A percentile compares a stretch with the other conserved stretches of the same genome.
phyloP scores from a whole-genome alignment of 768 basidiomycete genomes.

The Phanerochaete carnosa region DNA sequence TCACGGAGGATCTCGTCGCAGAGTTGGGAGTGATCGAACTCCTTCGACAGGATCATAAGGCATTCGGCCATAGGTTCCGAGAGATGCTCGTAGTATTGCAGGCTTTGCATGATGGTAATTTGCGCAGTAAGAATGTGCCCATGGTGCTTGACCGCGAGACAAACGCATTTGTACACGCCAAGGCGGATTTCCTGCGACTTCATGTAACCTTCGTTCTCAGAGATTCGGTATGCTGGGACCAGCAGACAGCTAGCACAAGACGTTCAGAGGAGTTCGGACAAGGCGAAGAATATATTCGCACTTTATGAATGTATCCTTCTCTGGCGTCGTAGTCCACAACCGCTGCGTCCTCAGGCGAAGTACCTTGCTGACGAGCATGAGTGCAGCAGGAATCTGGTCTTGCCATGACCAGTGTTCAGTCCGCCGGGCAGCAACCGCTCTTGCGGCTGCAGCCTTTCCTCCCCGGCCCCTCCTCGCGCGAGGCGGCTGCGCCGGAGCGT shows the following conservation, averaged over 20 bases:
- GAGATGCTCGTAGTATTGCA: conserved; percentile 94
- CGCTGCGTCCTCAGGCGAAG: conserved; percentile 67
- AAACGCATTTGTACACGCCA: conserved; percentile 86
- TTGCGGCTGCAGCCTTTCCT: conserved; percentile 47
- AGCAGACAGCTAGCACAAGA: conserved; percentile 68
- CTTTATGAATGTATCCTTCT: conserved; percentile 85
- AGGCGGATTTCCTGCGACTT: conserved; percentile 68
- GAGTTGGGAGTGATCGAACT: conserved; percentile 86
- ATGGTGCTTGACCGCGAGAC: conserved; percentile 89
- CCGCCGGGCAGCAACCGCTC: conserved; percentile 40
- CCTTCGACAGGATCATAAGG: conserved; percentile 70
- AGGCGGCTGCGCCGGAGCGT: conserved; percentile 38
- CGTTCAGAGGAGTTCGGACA: not conserved
- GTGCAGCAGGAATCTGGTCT: conserved; percentile 67
- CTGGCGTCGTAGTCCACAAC: conserved; percentile 87
- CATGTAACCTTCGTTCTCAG: conserved; percentile 87
- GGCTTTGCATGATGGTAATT: conserved; percentile 84
- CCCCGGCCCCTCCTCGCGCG: conserved; percentile 59
- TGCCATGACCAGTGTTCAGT: conserved; percentile 66
- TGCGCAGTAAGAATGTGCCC: conserved; percentile 81
- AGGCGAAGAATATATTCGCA: conserved; percentile 31
- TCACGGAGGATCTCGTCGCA: conserved; percentile 91
- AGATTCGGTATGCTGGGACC: conserved; percentile 81
- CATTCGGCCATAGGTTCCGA: conserved; percentile 94
- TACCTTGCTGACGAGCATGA: conserved; percentile 70